Conservation (phyloP, 768 basidiomycete species). For the Brasilioporus rufonigricans region DNA sequence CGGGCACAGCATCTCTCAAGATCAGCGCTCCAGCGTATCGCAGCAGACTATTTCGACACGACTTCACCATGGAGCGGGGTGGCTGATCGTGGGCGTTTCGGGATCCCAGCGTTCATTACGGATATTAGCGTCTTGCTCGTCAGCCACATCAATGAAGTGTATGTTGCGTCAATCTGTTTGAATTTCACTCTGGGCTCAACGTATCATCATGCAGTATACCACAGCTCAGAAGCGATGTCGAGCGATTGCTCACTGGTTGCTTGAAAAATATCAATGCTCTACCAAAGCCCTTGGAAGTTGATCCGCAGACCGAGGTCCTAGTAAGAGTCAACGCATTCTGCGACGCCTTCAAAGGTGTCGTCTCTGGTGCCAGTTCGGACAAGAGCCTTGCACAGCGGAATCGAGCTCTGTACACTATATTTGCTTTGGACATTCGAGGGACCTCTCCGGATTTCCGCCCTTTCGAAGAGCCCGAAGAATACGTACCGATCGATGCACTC, state of each 20-base stretch:
- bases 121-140: no score
- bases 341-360: slow-evolving; percentile 31
- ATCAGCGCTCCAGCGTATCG: no score
- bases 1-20: no score
- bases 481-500: slow-evolving; percentile 6
- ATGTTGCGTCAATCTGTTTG: no score
- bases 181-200: no score
- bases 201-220: slow-evolving; percentile 45
- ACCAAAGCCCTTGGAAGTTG: slow-evolving; percentile 36
- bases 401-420: slow-evolving; percentile 30
- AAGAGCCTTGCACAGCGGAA: slow-evolving; percentile 39
- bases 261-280: slow-evolving; percentile 35
- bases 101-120: no score
- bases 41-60: no score
- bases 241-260: slow-evolving; percentile 37
- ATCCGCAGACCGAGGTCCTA: slow-evolving; percentile 47
- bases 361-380: slow-evolving; percentile 33
- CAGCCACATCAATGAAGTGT: no score
- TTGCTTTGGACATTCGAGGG: slow-evolving; percentile 34
- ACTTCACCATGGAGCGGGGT: no score
- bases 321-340: slow-evolving; percentile 45
- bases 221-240: slow-evolving; percentile 37
- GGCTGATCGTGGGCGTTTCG: no score
- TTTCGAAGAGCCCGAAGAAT: slow-evolving; percentile 14
- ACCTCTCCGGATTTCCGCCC: slow-evolving; percentile 45